Base-by-base conservation (phyloP, 83 land plant species). In the Larix sibirica region DNA sequence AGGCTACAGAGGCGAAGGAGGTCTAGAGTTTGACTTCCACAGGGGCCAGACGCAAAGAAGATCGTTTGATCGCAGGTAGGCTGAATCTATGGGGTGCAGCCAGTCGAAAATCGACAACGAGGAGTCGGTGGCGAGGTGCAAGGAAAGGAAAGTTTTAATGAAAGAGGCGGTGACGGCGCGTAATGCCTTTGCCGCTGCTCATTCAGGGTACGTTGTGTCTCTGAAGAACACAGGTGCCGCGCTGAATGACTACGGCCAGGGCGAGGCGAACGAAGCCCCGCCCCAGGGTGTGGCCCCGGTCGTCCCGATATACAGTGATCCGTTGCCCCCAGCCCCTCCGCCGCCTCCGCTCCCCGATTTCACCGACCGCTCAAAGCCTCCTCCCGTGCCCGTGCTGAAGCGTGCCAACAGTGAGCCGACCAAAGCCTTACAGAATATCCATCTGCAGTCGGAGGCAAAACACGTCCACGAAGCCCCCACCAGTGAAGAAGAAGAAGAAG, bases 201-300 rank as follows among this genome's bases (percentile, higher is more conserved):
- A 95, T 60, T 84, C 90, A 56, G 80, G 84, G 16, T 95, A 95
- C 81, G 28, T 87, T 42, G 63, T 88, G 64, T 67, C 92, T 47
- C 83, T 95, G 77, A 91, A 88, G 83, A 88, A 87, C 85, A 87
- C 88, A 13, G 95, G 95, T 68, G 92, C 91, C 56, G 97, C 97
- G 23, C 80, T 95, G 36, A 85, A 88, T 71, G 96, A 95, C 70
- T 95, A 84, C 73, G 95, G 84, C 58, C 88, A 89, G 66, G 90
- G 88, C 28, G 96, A 93, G 80, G 80, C 84, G 40, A 79, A 40
- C 36, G 81, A 80, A 4, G 26, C 33, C 9, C 21, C 40, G 26
- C 64, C 6, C 8, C 68, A 24, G 6, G 42, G 54, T 16, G 0
- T 61, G n/a, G 12, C 4, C 20, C 62, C 14, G 71, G 63, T n/a